These are phyloP conservation scores for Coemansia brasiliensis DNA, from an alignment of 192 early-diverging fungal species.

Conservation along the genomic window DNA sequence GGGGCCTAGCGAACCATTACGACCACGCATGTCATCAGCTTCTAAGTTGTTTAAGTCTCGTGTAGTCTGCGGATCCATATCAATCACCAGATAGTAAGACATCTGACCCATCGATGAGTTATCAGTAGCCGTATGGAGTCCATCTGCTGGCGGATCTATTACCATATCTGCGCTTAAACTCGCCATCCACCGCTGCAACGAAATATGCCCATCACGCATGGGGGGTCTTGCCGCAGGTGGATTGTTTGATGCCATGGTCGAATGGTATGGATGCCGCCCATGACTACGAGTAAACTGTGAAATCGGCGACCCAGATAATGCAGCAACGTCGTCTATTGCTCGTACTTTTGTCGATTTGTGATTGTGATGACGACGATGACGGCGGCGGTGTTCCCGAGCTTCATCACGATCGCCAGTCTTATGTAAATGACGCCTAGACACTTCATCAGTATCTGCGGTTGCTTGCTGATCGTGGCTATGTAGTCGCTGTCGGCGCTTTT, in stretches of 20 bases:
- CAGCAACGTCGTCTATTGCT: conserved; percentile 34
- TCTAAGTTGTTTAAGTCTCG: conserved; percentile 27
- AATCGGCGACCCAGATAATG: conserved; percentile 21
- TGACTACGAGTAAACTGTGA: conserved; percentile 4
- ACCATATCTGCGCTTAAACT: conserved; percentile 26
- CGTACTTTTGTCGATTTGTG: not conserved
- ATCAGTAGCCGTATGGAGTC: conserved; percentile 1
- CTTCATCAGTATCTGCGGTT: conserved; percentile 1
- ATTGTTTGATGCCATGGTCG: conserved; percentile 12
- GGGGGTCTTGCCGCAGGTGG: not conserved
- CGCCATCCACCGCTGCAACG: conserved; percentile 47
- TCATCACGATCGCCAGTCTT: not conserved
- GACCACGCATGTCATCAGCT: conserved; percentile 24
- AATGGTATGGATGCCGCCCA: not conserved
- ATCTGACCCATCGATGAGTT: conserved; percentile 19
- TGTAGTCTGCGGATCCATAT: conserved; percentile 55
- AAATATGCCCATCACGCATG: not conserved
- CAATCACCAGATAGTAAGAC: conserved; percentile 47
- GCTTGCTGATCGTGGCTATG: conserved; percentile 21
- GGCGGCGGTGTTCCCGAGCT: conserved; percentile 7
- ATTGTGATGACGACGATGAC: conserved; percentile 4
- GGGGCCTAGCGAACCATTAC: conserved; percentile 43
- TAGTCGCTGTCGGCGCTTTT: conserved; percentile 32
- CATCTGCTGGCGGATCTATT: conserved; percentile 29
- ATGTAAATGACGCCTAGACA: not conserved